Evolutionary conservation across 2,329 filamentous ascomycete species (phyloP), one percentile per base, ranked within the genome.

Genomic region (Torrubiella hemipterigena): DNA sequence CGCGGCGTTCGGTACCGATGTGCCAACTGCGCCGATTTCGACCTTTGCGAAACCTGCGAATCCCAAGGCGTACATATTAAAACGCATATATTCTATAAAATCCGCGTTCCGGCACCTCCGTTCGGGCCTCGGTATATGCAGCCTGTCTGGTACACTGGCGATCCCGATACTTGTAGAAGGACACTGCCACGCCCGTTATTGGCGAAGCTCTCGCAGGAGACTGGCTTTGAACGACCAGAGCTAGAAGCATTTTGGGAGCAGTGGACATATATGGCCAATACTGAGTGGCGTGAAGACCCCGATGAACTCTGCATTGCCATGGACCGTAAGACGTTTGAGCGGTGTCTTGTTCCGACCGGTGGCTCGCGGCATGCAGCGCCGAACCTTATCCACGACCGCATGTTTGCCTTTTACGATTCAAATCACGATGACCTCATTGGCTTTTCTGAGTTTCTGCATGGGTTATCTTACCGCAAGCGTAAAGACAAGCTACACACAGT

Each of bases 31-130:
- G 76, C 83, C 41, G 89, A 98, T 55, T 96, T 86, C 50, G 91
- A 98, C 51, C 73, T 98, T 3, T 98, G 91, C 61, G 86, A 95
- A 50, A 78, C 78, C 7, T 98, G 91, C 58, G 89, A 98, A 58
- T 73, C 82, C 5, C 73, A 77, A 44, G 73, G 73, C 15, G 58
- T 78, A 3, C 89, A 94, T 50, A 76, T 72, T 47, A 93, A 89
- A 53, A 94, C 86, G 2, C 91, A 98, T 55, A 73, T 96, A 27
- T 96, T 98, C 57, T 93, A 93, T 67, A 96, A 96, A 55, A 82
- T 98, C 48, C 79, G 79, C 33, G 79, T 96, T 9, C 91, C 91
- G 2, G 81, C 86, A 1, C 85, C 87, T 1, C 81, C 85, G 18
- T 77, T 94, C 34, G 81, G 81, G 4, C 78, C 82, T 3, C 74